phyloP scores from a whole-genome alignment of 257 asterid species.

The Gardenia jasminoides region DNA sequence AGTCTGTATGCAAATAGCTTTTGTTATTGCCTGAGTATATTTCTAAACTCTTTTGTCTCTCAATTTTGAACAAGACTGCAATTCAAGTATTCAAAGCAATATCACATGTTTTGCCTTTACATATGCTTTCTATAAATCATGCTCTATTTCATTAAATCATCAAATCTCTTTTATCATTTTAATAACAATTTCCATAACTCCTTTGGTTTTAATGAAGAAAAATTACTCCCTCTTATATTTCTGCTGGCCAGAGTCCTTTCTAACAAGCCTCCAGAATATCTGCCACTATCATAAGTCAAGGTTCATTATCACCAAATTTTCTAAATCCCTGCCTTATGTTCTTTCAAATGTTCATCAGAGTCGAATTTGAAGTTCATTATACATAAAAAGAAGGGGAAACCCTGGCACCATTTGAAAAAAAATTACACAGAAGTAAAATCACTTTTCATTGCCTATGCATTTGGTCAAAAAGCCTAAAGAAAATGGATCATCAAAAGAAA shows the following conservation, averaged over 20 bases:
- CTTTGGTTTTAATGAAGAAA: background rate
- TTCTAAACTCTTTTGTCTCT: background rate
- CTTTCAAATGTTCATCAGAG: background rate
- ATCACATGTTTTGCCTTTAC: background rate
- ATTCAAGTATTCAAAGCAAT: background rate
- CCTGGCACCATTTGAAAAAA: background rate
- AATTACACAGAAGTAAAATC: background rate
- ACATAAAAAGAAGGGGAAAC: background rate
- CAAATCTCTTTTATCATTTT: background rate
- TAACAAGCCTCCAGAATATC: background rate
- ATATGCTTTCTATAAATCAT: background rate
- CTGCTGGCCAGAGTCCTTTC: background rate
- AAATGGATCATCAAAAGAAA: background rate
- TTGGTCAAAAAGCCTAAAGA: background rate
- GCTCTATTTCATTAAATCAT: background rate
- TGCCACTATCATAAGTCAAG: background rate
- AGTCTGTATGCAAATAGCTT: background rate
- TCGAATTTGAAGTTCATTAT: background rate
- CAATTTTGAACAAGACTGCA: too few species aligned
- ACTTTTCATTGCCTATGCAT: background rate
- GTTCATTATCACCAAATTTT: background rate
- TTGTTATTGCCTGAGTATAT: background rate
- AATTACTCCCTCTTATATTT: background rate
- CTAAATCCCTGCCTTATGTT: too few species aligned
- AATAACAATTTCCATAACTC: background rate